These are phyloP conservation scores for Apodospora peruviana DNA, from an alignment of 495 filamentous ascomycete genomes.

Conservation along the genomic window DNA sequence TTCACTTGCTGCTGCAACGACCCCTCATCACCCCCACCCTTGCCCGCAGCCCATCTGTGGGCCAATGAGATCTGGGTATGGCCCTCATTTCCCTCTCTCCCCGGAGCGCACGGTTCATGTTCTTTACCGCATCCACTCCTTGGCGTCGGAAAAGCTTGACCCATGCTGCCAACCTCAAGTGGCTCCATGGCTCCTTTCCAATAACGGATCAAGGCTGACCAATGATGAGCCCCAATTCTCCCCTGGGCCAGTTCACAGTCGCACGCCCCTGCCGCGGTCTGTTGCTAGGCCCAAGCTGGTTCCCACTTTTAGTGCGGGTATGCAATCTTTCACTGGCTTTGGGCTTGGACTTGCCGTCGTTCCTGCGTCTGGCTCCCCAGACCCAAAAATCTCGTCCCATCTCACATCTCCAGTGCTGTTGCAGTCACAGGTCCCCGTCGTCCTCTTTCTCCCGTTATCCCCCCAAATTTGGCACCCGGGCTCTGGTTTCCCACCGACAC, in stretches of 20 bases:
- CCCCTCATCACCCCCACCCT: constrained; percentile 7
- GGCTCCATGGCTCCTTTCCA: constrained; percentile 5
- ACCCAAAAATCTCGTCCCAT: constrained; percentile 19
- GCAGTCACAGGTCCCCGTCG: not conserved
- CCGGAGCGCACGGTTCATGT: constrained; percentile 14
- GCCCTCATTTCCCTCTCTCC: constrained; percentile 16
- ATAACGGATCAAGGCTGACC: constrained; percentile 10
- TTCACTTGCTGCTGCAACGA: not conserved
- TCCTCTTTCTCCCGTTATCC: constrained; percentile 4
- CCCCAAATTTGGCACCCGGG: not conserved
- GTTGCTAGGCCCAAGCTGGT: constrained; percentile 7
- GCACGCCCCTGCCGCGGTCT: constrained; percentile 17
- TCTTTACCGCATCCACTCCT: constrained; percentile 4
- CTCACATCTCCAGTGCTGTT: constrained; percentile 4
- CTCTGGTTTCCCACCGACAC: constrained; percentile 5
- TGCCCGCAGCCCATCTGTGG: constrained; percentile 1
- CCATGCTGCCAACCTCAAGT: not conserved
- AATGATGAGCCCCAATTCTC: constrained; percentile 17
- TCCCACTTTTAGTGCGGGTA: constrained; percentile 17
- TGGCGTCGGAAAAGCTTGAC: constrained; percentile 3
- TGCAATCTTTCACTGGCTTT: constrained; percentile 18
- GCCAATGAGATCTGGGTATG: constrained; percentile 13
- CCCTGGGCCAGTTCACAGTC: not conserved
- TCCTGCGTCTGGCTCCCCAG: constrained; percentile 15
- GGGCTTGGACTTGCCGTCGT: constrained; percentile 6